Evolutionary conservation across 495 filamentous ascomycete species (phyloP), one percentile per base, ranked within the genome.

Genomic region (Penicillium angulare): DNA sequence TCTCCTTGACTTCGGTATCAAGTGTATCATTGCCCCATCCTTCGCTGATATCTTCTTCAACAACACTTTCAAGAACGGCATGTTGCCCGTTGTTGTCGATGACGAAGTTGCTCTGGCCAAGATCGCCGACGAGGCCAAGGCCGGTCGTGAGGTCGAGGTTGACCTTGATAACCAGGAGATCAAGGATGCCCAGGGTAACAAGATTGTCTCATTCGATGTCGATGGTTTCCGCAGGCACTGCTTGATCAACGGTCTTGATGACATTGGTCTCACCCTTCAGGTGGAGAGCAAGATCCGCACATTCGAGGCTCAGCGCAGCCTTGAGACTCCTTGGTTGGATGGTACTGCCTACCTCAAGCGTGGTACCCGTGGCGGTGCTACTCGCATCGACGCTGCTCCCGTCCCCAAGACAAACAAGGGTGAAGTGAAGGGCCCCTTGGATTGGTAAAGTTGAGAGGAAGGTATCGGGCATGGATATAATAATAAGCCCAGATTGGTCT

Each of bases 11-110:
- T 97, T 97, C 60, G 93, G 93, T 50, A 93, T 98, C 74, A 89
- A 86, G 61, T 91, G 87, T 65, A 79, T 97, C 55, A 95, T 97
- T 57, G 93, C 92, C 1, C 89, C 91, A 9, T 89, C 85, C 13
- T 98, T 88, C 61, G 92, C 90, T 50, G 93, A 98, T 63, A 98
- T 98, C 71, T 97, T 97, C 82, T 95, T 91, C 83, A 98, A 97
- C 81, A 98, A 98, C 76, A 95, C 89, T 15, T 97, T 97, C 82
- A 98, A 98, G 80, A 98, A 98, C 74, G 93, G 92, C 71, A 98
- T 98, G 93, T 80, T 98, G 31, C 92, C 92, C 21, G 80, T 97
- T 55, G 71, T 78, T 31, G 87, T 98, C 66, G 73, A 78, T 27
- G 81, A 92, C 66, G 64, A 83, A 39, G 78, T 58, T 7, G 81